These are phyloP conservation scores for Wickerhamiella occidentalis DNA, from an alignment of 805 yeast genomes.

Conservation along the genomic window DNA sequence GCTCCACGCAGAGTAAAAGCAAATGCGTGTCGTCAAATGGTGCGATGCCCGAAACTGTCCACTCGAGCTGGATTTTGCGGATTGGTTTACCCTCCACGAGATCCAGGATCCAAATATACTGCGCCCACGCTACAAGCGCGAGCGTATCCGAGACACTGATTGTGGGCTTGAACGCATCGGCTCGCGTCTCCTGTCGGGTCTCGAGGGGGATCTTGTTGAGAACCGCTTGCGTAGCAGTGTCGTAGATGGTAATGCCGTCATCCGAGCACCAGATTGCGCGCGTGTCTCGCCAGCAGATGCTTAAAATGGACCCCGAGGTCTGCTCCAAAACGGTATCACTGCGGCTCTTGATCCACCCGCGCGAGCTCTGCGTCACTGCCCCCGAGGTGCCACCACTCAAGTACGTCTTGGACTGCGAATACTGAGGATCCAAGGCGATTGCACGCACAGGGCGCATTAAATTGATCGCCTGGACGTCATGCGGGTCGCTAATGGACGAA, in stretches of 20 bases:
- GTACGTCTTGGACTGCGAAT: slow-evolving; percentile 48
- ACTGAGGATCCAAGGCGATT: slow-evolving; percentile 66
- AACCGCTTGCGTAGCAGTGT: slow-evolving; percentile 38
- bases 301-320: slow-evolving; percentile 40
- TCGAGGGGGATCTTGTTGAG: slow-evolving; percentile 38
- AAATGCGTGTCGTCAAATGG: slow-evolving; percentile 62
- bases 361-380: slow-evolving; percentile 55
- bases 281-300: slow-evolving; percentile 43
- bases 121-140: slow-evolving; percentile 60
- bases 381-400: slow-evolving; percentile 89
- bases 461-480: slow-evolving; percentile 61
- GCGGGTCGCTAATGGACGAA: slow-evolving; percentile 51
- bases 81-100: slow-evolving; percentile 12
- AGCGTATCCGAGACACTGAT: background rate
- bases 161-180: background rate
- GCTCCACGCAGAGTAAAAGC: slow-evolving; percentile 40
- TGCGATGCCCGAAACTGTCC: slow-evolving; percentile 63
- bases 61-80: background rate
- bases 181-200: slow-evolving; percentile 33
- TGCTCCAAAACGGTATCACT: slow-evolving; percentile 49
- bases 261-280: slow-evolving; percentile 78
- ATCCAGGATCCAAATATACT: slow-evolving; percentile 54
- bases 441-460: slow-evolving; percentile 82
- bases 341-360: slow-evolving; percentile 81
- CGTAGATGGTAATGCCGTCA: slow-evolving; percentile 59